phyloP scores from a whole-genome alignment of 768 basidiomycete genomes.

The Hygrophoropsis aurantiaca region DNA sequence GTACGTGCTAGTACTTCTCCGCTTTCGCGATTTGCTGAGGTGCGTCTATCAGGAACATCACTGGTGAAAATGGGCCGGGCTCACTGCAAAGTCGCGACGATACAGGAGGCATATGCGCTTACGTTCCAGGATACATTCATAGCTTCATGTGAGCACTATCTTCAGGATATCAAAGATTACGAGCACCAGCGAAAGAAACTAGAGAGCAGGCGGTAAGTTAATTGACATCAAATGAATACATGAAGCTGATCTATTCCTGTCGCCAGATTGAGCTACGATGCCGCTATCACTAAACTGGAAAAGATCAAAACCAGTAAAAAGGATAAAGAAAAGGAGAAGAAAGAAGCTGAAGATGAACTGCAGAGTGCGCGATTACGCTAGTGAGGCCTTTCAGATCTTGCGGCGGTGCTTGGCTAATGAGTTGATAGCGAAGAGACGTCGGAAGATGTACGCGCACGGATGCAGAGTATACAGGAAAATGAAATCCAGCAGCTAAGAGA shows the following conservation, averaged over 20 bases:
- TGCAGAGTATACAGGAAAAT: conserved; percentile 77
- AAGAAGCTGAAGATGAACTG: conserved; percentile 82
- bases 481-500: conserved; percentile 73
- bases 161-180: conserved; percentile 81
- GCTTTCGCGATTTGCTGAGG: neutral
- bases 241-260: neutral
- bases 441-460: conserved; percentile 80
- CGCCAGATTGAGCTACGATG: conserved; percentile 71
- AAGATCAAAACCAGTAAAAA: conserved; percentile 74
- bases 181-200: conserved; percentile 80
- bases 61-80: conserved; percentile 77
- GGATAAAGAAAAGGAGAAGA: conserved; percentile 71
- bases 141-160: conserved; percentile 59
- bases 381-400: conserved; percentile 36
- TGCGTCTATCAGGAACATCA: conserved; percentile 52
- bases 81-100: conserved; percentile 79
- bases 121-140: conserved; percentile 76
- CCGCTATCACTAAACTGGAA: conserved; percentile 68
- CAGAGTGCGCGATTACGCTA: conserved; percentile 71
- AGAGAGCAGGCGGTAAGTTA: conserved; percentile 72
- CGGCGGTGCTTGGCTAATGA: conserved; percentile 4
- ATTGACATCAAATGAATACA: neutral
- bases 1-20: conserved; percentile 33
- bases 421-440: conserved; percentile 74
- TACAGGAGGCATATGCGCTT: conserved; percentile 80